Evolutionary conservation across 306 rosid species (phyloP).

Genomic region (Oxytropis ochrocephala): DNA sequence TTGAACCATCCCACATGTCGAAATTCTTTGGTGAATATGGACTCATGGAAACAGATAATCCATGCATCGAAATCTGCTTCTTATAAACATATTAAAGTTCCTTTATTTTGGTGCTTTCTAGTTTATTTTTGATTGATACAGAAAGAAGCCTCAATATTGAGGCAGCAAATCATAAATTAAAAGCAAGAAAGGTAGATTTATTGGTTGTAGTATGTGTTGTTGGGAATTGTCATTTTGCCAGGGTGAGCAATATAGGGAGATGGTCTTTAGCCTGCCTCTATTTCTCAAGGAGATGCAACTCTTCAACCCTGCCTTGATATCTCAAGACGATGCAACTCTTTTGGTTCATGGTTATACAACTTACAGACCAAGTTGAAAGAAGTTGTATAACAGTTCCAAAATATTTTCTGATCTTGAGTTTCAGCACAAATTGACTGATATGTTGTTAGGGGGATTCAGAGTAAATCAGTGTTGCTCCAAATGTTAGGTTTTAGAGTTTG

Average conservation of each 20-base stretch:
- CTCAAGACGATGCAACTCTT: not conserved
- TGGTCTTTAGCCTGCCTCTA: not conserved
- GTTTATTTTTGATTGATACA: not conserved
- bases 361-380: not conserved
- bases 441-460: not conserved
- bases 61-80: not conserved
- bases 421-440: not conserved
- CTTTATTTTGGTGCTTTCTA: constrained; percentile 1
- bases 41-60: not conserved
- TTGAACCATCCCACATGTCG: not conserved
- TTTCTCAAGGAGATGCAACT: not conserved
- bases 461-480: not conserved
- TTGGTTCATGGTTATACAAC: not conserved
- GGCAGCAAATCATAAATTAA: not conserved
- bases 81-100: not conserved
- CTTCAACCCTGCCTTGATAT: not conserved
- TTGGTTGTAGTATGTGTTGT: not conserved
- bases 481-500: not conserved
- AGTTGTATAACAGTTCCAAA: not conserved
- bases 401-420: not conserved
- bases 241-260: not conserved
- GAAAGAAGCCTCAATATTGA: not conserved
- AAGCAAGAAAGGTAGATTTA: not conserved
- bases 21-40: not conserved
- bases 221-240: not conserved